Evolutionary conservation across 148 eudicot species (phyloP).

Genomic region (Rhododendron ferrugineum): DNA sequence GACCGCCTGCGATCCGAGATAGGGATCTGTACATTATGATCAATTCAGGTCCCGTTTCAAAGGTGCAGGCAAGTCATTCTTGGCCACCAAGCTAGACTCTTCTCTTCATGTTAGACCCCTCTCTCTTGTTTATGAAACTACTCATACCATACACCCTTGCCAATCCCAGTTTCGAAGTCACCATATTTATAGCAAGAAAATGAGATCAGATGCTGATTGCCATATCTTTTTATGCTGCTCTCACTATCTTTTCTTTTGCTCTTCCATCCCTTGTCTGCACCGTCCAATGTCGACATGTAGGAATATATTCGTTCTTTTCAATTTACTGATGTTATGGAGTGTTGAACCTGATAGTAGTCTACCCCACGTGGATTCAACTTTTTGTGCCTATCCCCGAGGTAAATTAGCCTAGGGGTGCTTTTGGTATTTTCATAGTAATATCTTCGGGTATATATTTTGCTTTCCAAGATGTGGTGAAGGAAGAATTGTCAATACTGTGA

Average conservation of each 20-base stretch:
- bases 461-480: not conserved
- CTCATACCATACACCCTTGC: not conserved
- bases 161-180: not conserved
- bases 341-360: not conserved
- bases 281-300: not conserved
- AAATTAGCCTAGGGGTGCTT: not conserved
- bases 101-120: slow-evolving; percentile 1
- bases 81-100: slow-evolving; percentile 13
- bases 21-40: not conserved
- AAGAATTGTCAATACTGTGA: not conserved
- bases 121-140: not conserved
- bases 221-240: not conserved
- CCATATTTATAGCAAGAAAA: not conserved
- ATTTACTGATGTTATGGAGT: not conserved
- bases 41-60: not conserved
- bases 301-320: not conserved
- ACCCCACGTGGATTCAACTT: not conserved
- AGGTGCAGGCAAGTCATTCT: slow-evolving; percentile 14
- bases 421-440: not conserved
- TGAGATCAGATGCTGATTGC: not conserved
- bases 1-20: not conserved
- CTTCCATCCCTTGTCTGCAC: not conserved
- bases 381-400: slow-evolving; percentile 1
- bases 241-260: not conserved
- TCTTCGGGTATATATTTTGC: too few relatives aligned